Base-by-base conservation (phyloP, 192 early-diverging fungal genomes). In the Phycomyces nitens region DNA sequence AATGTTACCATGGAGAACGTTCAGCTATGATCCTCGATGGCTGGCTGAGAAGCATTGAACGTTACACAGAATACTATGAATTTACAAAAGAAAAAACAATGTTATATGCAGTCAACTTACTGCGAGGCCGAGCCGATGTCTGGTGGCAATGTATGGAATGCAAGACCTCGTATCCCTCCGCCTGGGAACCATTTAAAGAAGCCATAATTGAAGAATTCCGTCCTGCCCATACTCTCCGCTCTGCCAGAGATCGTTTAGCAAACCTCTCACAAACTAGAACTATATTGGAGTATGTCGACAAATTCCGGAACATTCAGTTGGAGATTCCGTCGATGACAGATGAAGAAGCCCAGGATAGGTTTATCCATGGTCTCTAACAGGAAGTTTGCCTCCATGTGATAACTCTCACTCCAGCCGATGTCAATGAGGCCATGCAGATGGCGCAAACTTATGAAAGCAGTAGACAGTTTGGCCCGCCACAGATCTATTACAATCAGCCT, bases 401-500 rank as follows among this genome's bases (percentile, higher is more conserved):
- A n/a, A n/a, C n/a, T n/a, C n/a, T n/a, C n/a, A n/a, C n/a, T n/a
- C n/a, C n/a, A n/a, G n/a, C n/a, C n/a, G n/a, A n/a, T n/a, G n/a
- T n/a, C n/a, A n/a, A n/a, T n/a, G n/a, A n/a, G n/a, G n/a, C n/a
- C n/a, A n/a, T n/a, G n/a, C n/a, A n/a, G n/a, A n/a, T n/a, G n/a
- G n/a, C n/a, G n/a, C 16, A 41, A 20, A n/a, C 24, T 59, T 14
- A 59, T 41, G 42, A 42, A 59, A 12, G 0, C 40, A 0, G 24
- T 41, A 41, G 42, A 59, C 22, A 39, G 47, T 15, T 39, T 44
- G 41, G 42, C 42, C 41, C 26, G 16, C n/a, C 41, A 59, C 41
- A 59, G 41, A 20, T 47, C 26, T 23, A 59, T 59, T 16, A 15
- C 9, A 24, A 3, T 27, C 12, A 3, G 27, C 53, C 27, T 12